Evolutionary conservation across 2,329 filamentous ascomycete genomes (phyloP), one percentile per base, ranked within the genome.

Genomic region (Diaporthe amygdali): DNA sequence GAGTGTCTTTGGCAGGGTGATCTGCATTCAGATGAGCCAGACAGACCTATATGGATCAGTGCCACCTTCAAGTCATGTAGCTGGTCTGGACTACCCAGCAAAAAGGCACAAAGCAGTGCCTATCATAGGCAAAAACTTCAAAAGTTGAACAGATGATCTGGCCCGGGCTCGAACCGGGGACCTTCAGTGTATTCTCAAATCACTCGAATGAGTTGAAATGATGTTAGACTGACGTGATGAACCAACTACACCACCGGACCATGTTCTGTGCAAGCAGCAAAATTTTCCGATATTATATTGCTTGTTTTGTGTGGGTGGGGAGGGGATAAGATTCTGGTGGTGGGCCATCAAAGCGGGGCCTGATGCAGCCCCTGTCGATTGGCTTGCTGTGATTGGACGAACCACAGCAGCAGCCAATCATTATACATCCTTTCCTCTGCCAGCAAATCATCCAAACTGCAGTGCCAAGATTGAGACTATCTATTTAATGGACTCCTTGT

Each of bases 181-280:
- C 69, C 69, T 59, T 55, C 64, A 67, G 64, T 66, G 56, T 15
- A 54, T 3, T 20, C 68, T 54, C 39, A 10, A 12, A 51, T 6
- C 3, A 15, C 44, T 39, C 17, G 3, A 14, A 47, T 2, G 27
- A 30, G 10, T 37, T 12, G n/a, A 10, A 6, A 17, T 3, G 4
- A 52, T 68, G 64, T 71, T 71, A 71, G 52, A 61, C 69, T 54
- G 25, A 41, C 6, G 69, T 68, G 63, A 63, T 68, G 20, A 61
- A 71, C 63, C 63, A 68, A 68, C 69, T 68, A 68, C 51, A 68
- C 69, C 64, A 68, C 54, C 63, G 63, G 41, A 68, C 63, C 54
- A 9, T n/a, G 10, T 27, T 39, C 3, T 22, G 32, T 55, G 30
- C 3, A 12, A 17, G 7, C 3, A 5, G 0, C 1, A 0, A 2